Percentiles rank a stretch among this genome's conserved stretches.
Conservation (phyloP, 176 grass and related monocot species). For the Ensete glaucum region DNA sequence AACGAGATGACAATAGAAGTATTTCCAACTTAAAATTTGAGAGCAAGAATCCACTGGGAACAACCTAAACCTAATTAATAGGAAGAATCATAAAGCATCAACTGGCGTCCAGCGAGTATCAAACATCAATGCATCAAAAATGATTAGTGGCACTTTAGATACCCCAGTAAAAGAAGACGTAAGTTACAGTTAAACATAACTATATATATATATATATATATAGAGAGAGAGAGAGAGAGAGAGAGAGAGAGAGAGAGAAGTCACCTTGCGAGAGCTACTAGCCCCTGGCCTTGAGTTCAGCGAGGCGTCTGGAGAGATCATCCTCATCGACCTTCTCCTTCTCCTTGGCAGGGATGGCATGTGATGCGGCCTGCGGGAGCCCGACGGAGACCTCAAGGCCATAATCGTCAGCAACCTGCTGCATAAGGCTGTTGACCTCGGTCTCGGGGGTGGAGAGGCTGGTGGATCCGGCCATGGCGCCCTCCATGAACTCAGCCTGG, state of each 20-base stretch:
- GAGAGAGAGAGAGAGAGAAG: not conserved
- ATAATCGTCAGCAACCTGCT: conserved; percentile 94
- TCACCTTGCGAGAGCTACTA: not conserved
- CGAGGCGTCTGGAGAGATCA: conserved; percentile 12
- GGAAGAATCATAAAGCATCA: too few species aligned
- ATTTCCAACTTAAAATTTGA: too few species aligned
- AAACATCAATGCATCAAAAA: too few species aligned
- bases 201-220: too few species aligned
- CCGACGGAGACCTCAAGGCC: conserved; percentile 89
- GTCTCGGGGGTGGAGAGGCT: conserved; percentile 85
- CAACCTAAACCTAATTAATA: too few species aligned
- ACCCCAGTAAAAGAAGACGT: too few species aligned
- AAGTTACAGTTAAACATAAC: too few species aligned
- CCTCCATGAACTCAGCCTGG: conserved; percentile 99
- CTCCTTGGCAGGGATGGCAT: conserved; percentile 44
- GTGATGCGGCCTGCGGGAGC: conserved; percentile 55
- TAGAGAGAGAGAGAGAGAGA: not conserved
- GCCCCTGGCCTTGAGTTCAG: conserved; percentile 11
- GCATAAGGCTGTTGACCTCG: conserved; percentile 98
- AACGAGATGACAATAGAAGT: too few species aligned
- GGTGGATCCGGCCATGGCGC: conserved; percentile 84
- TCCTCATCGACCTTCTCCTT: conserved; percentile 18
- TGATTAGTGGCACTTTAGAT: too few species aligned
- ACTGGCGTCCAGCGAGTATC: too few species aligned
- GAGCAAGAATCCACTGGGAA: too few species aligned